These are phyloP conservation scores for Alternaria infectoria DNA, from an alignment of 2,329 filamentous ascomycete genomes.

Conservation along the genomic window DNA sequence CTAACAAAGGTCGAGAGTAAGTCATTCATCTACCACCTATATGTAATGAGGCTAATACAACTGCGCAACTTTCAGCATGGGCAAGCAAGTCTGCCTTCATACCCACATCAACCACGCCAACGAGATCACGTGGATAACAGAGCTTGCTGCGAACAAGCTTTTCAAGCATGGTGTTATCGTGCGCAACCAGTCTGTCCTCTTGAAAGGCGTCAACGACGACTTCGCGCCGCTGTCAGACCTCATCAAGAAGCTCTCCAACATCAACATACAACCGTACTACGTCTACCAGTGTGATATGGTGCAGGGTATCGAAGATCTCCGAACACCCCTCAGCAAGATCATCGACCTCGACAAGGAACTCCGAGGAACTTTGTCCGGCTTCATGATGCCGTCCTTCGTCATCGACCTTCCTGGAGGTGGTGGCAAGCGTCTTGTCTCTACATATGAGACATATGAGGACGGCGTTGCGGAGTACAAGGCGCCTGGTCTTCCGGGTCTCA, in stretches of 20 bases:
- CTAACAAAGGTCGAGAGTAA: constrained; percentile 55
- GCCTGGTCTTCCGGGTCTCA: constrained; percentile 58
- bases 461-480: constrained; percentile 64
- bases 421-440: constrained; percentile 66
- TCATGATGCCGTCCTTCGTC: constrained; percentile 67
- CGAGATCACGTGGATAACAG: constrained; percentile 67
- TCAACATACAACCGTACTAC: constrained; percentile 68
- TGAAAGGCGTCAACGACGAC: constrained; percentile 66
- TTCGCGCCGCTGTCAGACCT: constrained; percentile 60
- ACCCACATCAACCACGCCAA: constrained; percentile 70
- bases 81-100: constrained; percentile 67
- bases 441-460: constrained; percentile 61
- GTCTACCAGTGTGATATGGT: constrained; percentile 72
- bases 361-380: constrained; percentile 67
- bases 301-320: constrained; percentile 64
- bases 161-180: constrained; percentile 61
- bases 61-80: constrained; percentile 36
- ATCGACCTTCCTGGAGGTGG: constrained; percentile 69
- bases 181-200: constrained; percentile 66
- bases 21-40: neutral
- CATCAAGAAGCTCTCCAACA: constrained; percentile 62
- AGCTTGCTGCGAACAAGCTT: constrained; percentile 59
- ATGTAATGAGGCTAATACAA: neutral
- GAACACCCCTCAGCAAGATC: constrained; percentile 66
- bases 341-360: constrained; percentile 64